Evolutionary conservation across 768 basidiomycete species (phyloP).

Genomic region (Serendipita sp.): DNA sequence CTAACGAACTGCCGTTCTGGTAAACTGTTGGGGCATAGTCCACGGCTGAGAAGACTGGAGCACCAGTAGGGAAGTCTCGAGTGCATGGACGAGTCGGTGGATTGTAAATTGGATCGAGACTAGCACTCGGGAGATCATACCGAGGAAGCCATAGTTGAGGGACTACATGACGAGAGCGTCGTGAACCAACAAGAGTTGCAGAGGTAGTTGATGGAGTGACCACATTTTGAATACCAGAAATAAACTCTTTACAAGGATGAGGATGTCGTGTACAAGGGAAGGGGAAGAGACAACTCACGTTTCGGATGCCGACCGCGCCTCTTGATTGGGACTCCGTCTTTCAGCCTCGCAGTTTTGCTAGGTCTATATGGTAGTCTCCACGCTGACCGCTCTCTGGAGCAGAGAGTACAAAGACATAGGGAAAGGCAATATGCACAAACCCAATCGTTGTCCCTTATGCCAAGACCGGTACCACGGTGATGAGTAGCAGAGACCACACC

Average conservation of each 20-base stretch:
- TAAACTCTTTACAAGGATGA: not conserved
- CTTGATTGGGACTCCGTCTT: not conserved
- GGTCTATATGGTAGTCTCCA: not conserved
- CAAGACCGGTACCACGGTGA: not conserved
- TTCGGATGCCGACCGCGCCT: not conserved
- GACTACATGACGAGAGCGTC: not conserved
- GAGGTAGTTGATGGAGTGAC: not conserved
- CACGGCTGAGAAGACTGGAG: not conserved
- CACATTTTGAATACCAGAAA: too few species aligned
- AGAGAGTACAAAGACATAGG: not conserved
- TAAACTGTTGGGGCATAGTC: not conserved
- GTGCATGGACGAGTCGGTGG: not conserved
- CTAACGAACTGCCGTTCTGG: not conserved
- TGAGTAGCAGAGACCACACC: too few species aligned
- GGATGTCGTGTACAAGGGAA: not conserved
- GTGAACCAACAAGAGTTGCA: not conserved
- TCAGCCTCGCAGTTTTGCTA: not conserved
- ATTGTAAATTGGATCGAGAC: not conserved
- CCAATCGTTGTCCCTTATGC: not conserved
- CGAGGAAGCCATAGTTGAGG: not conserved
- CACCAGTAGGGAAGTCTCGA: constrained; percentile 1
- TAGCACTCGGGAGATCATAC: not conserved
- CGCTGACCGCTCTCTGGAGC: not conserved
- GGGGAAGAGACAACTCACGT: not conserved
- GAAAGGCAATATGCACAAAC: not conserved